Percentiles rank a stretch among this genome's conserved stretches.
These are phyloP conservation scores for Geotrichum cucujoidarum DNA, from an alignment of 1,139 yeast genomes.

Conservation along the genomic window DNA sequence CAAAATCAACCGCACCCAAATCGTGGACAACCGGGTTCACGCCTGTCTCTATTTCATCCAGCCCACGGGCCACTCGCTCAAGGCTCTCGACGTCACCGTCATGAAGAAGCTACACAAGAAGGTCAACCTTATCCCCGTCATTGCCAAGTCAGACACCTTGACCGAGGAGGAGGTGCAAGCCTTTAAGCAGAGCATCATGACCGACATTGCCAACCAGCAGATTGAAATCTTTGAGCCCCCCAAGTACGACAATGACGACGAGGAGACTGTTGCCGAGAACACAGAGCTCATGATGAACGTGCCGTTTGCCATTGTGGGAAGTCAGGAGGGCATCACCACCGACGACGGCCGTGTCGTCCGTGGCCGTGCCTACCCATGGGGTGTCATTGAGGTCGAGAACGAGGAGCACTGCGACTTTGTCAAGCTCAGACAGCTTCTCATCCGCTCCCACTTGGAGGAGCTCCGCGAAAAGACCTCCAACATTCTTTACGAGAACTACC, in stretches of 20 bases:
- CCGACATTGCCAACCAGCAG: slow-evolving; percentile 70
- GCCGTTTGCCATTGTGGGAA: slow-evolving; percentile 95
- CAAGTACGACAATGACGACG: slow-evolving; percentile 78
- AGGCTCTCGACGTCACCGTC: slow-evolving; percentile 81
- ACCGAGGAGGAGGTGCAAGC: slow-evolving; percentile 76
- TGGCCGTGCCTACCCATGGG: slow-evolving; percentile 98
- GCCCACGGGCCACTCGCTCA: slow-evolving; percentile 93
- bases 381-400: slow-evolving; percentile 91
- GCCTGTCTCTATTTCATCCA: slow-evolving; percentile 96
- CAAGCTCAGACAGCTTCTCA: slow-evolving; percentile 79
- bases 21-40: slow-evolving; percentile 89
- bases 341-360: slow-evolving; percentile 76
- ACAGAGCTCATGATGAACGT: slow-evolving; percentile 44
- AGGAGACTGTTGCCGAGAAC: slow-evolving; percentile 62
- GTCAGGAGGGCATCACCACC: slow-evolving; percentile 68
- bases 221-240: slow-evolving; percentile 79
- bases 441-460: slow-evolving; percentile 90
- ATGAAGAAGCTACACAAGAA: slow-evolving; percentile 87
- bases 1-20: slow-evolving; percentile 69
- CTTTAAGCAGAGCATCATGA: slow-evolving; percentile 67
- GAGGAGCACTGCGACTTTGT: slow-evolving; percentile 92
- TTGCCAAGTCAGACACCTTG: slow-evolving; percentile 91
- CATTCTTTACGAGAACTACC: slow-evolving; percentile 77
- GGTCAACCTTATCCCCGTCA: slow-evolving; percentile 89
- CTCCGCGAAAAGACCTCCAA: slow-evolving; percentile 81